Percentiles rank a stretch among this genome's conserved stretches.
Evolutionary conservation across 306 rosid genomes (phyloP).

Genomic region (Cucumis sativus): DNA sequence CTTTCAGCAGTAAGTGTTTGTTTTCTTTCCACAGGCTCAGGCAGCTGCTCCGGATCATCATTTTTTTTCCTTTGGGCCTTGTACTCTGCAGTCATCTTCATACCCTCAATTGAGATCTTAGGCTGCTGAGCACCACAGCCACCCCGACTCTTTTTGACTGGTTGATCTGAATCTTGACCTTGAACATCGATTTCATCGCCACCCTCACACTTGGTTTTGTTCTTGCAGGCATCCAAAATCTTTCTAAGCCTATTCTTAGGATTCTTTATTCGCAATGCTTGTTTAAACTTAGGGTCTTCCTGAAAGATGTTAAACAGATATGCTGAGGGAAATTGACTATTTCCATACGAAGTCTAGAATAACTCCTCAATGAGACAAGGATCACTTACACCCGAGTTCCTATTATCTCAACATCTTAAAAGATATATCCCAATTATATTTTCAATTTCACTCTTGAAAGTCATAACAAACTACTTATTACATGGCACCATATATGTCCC

Average conservation of each 20-base stretch:
- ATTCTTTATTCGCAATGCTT: slow-evolving; percentile 68
- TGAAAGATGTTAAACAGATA: slow-evolving; percentile 20
- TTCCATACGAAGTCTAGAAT: not conserved
- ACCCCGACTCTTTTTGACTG: slow-evolving; percentile 75
- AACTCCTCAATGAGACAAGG: not conserved
- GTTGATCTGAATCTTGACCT: slow-evolving; percentile 57
- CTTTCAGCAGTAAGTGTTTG: slow-evolving; percentile 88
- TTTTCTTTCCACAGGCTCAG: slow-evolving; percentile 96
- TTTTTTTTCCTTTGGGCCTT: slow-evolving; percentile 84
- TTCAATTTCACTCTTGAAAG: not conserved
- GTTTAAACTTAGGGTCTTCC: slow-evolving; percentile 89
- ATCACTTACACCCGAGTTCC: not conserved
- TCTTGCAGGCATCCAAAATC: slow-evolving; percentile 86
- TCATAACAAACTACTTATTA: not conserved
- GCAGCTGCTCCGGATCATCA: slow-evolving; percentile 94
- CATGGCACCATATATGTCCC: not conserved
- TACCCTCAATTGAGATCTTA: slow-evolving; percentile 78
- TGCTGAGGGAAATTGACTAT: not conserved
- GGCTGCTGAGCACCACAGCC: slow-evolving; percentile 99
- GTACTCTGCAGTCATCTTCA: slow-evolving; percentile 85
- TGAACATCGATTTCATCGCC: slow-evolving; percentile 84
- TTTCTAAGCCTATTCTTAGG: slow-evolving; percentile 72
- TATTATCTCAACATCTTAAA: not conserved
- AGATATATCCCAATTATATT: not conserved
- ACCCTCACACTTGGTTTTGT: slow-evolving; percentile 88